phyloP scores from a whole-genome alignment of 306 rosid genomes.

The Gastrolobium villosum region DNA sequence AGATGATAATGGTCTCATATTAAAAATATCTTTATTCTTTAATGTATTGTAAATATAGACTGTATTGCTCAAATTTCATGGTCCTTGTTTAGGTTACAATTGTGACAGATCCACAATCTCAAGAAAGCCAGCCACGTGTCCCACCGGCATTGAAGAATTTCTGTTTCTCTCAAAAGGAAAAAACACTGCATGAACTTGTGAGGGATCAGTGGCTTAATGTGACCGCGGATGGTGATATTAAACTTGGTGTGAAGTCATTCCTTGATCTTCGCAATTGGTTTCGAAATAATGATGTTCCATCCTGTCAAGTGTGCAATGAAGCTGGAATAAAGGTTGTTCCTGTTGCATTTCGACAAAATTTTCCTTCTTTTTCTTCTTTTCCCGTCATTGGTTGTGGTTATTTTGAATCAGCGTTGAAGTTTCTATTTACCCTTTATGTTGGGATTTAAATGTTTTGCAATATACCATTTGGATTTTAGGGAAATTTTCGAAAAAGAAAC shows the following conservation, averaged over 20 bases:
- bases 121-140: conserved; percentile 55
- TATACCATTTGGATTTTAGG: not conserved
- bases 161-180: conserved; percentile 72
- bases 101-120: conserved; percentile 59
- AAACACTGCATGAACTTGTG: conserved; percentile 74
- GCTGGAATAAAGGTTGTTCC: conserved; percentile 89
- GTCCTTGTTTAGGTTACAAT: conserved; percentile 61
- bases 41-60: conserved; percentile 10
- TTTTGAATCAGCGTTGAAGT: conserved; percentile 28
- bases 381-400: conserved; percentile 11
- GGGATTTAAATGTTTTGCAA: conserved; percentile 30
- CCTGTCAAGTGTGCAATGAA: conserved; percentile 94
- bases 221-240: conserved; percentile 69
- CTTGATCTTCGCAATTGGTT: conserved; percentile 96
- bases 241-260: conserved; percentile 90
- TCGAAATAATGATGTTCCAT: conserved; percentile 71
- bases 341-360: conserved; percentile 40
- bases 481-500: not conserved
- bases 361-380: not conserved
- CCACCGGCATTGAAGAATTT: conserved; percentile 74
- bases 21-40: conserved; percentile 20
- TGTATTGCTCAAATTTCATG: conserved; percentile 37
- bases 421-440: not conserved
- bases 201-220: conserved; percentile 77
- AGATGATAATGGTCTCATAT: not conserved